Evolutionary conservation across 306 rosid genomes (phyloP), one percentile per base, ranked within the genome.

Genomic region (Cucumis cinereus): DNA sequence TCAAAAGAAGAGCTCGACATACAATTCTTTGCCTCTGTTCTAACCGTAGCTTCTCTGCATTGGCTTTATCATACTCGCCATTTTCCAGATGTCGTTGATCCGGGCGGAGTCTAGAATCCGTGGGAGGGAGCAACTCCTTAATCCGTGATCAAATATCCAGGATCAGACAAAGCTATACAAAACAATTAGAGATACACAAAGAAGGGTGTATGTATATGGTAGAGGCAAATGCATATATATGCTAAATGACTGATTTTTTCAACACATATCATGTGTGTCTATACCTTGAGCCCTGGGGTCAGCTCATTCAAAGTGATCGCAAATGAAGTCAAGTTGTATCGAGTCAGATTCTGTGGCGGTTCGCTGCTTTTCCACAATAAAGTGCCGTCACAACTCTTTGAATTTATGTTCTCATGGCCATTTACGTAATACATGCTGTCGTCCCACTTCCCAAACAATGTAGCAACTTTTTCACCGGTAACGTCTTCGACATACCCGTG

Each of bases 121-220:
- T 94, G 78, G 99, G 95, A 20, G 99, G 99, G 69, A 94, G 99
- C 83, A 88, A 90, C 93, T 89, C 99, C 99, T 94, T 88, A 86
- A 93, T 87, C 92, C 91, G 90, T 88, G 89, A 92, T 88, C 91
- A 94, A 92, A 93, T 82, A 91, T 86, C 92, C 88, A 41, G 87
- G 81, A 93, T 91, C 91, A 91, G 97, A 90, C 83, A 88, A 82
- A 83, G 87, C 91, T 86, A 91, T 83, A 87, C 83, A 78, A 86
- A 80, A 71, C 58, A 71, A 71, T 76, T 79, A 79, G 91, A 86
- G 70, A 85, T 87, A 84, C 88, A 80, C 77, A 77, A 66, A 63
- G 43, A 19, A 75, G 84, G 81, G 86, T 79, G 74, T 67, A 28
- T 61, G 40, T 79, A 76, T 67, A 28, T 61, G 40, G 67, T 28